Evolutionary conservation across 139 green algal genomes (phyloP).

Genomic region (Picochlorum sp.): DNA sequence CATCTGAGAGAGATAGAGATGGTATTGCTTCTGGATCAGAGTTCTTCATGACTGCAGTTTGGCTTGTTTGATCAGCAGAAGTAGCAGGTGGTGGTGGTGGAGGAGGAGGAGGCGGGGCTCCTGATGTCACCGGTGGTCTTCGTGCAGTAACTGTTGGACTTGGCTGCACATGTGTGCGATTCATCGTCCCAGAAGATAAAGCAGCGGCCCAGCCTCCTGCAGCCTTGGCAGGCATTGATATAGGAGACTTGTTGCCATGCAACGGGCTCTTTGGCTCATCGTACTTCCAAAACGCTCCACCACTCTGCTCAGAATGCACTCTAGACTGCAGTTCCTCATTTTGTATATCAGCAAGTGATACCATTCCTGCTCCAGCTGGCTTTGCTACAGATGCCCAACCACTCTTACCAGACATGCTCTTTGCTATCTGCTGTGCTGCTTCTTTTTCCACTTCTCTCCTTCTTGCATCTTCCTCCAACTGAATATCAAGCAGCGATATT

Average conservation of each 20-base stretch:
- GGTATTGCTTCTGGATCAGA: background rate
- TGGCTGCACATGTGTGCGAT: background rate
- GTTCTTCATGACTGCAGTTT: background rate
- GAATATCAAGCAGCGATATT: constrained; percentile 65
- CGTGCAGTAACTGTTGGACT: background rate
- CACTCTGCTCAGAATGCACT: constrained; percentile 17
- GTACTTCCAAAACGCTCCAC: constrained; percentile 58
- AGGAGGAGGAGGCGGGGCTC: background rate
- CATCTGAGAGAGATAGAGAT: background rate
- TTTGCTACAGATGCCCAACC: constrained; percentile 40
- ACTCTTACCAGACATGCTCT: background rate
- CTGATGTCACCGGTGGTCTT: background rate
- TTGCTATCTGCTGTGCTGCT: constrained; percentile 17
- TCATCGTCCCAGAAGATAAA: background rate
- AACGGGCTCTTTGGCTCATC: constrained; percentile 5
- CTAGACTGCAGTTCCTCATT: constrained; percentile 28
- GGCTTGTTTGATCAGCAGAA: background rate
- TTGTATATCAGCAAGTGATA: constrained; percentile 42
- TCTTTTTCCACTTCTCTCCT: constrained; percentile 11
- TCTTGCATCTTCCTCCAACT: constrained; percentile 59
- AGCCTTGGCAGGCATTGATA: background rate
- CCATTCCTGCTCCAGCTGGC: background rate
- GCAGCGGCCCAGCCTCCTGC: background rate
- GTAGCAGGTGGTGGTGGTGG: background rate
- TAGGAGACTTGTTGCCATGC: background rate